Base-by-base conservation (phyloP, 306 rosid species). In the Castanopsis chinensis region DNA sequence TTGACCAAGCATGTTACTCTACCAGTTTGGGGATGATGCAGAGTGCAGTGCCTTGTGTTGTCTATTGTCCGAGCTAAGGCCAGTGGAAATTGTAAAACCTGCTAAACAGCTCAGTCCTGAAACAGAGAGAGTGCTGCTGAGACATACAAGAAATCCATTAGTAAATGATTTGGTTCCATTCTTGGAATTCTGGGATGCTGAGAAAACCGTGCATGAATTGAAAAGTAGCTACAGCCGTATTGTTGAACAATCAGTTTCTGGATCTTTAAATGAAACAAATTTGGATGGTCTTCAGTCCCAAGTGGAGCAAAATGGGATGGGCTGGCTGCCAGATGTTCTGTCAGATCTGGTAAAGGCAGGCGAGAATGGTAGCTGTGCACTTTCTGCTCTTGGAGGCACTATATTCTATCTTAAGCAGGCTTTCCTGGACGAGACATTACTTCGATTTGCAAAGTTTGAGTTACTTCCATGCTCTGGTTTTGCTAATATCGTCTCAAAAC, bases 331-430 rank as follows among this genome's bases (percentile, higher is more conserved):
- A 76, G 92, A 85, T 85, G 92, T 91, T 82, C 83, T 95, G 80
- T 82, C 79, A 82, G 90, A 91, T 86, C 85, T 95, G 53, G 83
- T 88, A 58, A 85, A 83, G 85, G 85, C 84, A 30, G 89, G 83
- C 2, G 85, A 88, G 71, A 77, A 83, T 72, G 86, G 90, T 72
- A 84, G 79, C 77, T 86, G 76, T 89, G 99, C 97, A 68, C 94
- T 95, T 89, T 92, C 97, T 78, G 99, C 99, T 73, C 93, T 95
- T 74, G 99, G 99, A 14, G 99, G 98, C 70, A 83, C 88, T 68
- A 92, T 95, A 73, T 95, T 85, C 91, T 95, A 91, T 88, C 88
- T 95, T 79, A 95, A 89, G 82, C 99, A 95, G 89, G 93, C 96
- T 83, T 91, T 91, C 78, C 89, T 93, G 73, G 99, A 95, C 69